A percentile compares a stretch with the other conserved stretches of the same genome.
phyloP scores from a whole-genome alignment of 2,329 filamentous ascomycete genomes.

The Capronia americana region DNA sequence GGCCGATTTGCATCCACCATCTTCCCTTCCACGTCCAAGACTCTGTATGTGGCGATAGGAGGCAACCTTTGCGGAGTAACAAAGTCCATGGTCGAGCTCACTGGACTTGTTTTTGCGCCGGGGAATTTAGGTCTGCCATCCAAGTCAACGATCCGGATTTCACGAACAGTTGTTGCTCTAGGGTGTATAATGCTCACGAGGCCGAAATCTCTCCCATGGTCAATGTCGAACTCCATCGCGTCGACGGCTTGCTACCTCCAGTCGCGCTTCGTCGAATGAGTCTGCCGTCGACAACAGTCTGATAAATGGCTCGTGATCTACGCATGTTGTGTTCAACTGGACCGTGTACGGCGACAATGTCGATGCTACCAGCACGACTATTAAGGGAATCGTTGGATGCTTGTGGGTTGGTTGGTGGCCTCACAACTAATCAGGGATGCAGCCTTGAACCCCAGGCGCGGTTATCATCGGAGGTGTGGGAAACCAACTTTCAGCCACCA shows the following conservation, averaged over 20 bases:
- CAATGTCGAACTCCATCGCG: constrained; percentile 2
- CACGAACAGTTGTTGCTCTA: background rate
- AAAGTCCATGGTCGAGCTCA: constrained; percentile 80
- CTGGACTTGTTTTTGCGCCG: constrained; percentile 89
- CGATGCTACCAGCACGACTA: no score
- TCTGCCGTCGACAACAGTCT: no score
- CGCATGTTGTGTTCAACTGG: no score
- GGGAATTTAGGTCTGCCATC: constrained; percentile 64
- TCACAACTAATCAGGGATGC: no score
- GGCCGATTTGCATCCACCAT: constrained; percentile 67
- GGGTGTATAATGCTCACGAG: constrained; percentile 15
- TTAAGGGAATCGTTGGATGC: no score
- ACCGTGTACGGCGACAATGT: no score
- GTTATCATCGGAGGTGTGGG: no score
- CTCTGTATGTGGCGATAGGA: constrained; percentile 86
- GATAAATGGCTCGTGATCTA: no score
- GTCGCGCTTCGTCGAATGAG: no score
- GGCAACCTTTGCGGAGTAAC: constrained; percentile 72
- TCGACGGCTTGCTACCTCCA: background rate
- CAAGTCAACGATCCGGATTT: background rate
- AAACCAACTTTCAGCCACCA: no score
- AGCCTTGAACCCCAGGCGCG: no score
- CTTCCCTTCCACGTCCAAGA: constrained; percentile 84
- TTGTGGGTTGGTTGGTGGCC: no score
- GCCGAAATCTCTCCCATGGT: constrained; percentile 23